Conservation (phyloP, 805 yeast species). For the Saturnispora dispora region DNA sequence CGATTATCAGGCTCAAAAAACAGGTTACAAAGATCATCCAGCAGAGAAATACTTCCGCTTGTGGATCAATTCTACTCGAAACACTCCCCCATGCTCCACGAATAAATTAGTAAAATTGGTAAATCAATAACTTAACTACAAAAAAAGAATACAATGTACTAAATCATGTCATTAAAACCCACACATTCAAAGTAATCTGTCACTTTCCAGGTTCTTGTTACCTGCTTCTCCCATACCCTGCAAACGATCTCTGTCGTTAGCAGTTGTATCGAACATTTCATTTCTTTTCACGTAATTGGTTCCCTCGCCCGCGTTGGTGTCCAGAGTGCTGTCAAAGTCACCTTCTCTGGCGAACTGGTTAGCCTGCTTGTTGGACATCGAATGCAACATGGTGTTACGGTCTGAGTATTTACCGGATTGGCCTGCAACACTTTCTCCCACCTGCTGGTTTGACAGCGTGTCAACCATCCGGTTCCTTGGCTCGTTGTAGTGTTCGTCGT, state of each 20-base stretch:
- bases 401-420: background rate
- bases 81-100: no score
- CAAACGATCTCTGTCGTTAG: background rate
- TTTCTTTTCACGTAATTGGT: background rate
- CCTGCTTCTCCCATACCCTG: background rate
- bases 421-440: background rate
- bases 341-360: background rate
- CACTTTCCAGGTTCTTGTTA: background rate
- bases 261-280: background rate
- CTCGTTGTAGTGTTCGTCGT: constrained; percentile 2
- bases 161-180: background rate
- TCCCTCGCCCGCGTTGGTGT: background rate
- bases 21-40: no score
- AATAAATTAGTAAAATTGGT: no score
- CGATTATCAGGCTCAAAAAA: no score
- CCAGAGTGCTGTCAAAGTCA: background rate
- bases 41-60: no score
- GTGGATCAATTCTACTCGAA: no score
- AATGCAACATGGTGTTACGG: background rate
- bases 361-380: background rate
- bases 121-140: background rate
- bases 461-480: constrained; percentile 14
- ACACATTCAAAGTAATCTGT: background rate
- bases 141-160: background rate
- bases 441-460: constrained; percentile 11